Conservation (phyloP, 2,329 filamentous ascomycete species). For the Hypomyces rosellus region DNA sequence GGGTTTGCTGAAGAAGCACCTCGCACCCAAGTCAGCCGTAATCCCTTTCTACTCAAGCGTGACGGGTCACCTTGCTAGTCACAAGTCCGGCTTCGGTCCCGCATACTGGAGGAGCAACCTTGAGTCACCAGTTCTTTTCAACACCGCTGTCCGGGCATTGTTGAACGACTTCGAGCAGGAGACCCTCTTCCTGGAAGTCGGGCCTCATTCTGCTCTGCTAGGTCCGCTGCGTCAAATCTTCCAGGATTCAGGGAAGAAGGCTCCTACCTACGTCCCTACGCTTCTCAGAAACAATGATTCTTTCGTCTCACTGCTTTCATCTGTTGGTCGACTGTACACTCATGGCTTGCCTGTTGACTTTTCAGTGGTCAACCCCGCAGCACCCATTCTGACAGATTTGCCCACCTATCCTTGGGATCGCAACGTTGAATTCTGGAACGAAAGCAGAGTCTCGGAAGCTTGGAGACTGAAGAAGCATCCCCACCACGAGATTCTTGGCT, state of each 20-base stretch:
- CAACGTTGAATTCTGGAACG: conserved; percentile 15
- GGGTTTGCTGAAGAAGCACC: neutral
- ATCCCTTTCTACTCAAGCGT: conserved; percentile 10
- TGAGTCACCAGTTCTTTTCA: conserved; percentile 12
- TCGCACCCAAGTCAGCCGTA: neutral
- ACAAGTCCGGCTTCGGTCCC: neutral
- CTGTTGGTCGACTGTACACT: conserved; percentile 15
- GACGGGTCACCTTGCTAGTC: neutral
- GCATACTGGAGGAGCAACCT: conserved; percentile 13
- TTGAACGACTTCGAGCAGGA: conserved; percentile 6
- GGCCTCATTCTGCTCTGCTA: conserved; percentile 20
- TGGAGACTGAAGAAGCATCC: conserved; percentile 16
- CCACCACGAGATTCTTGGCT: conserved; percentile 26
- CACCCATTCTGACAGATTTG: conserved; percentile 29
- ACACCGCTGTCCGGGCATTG: conserved; percentile 7
- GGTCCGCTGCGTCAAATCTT: conserved; percentile 21
- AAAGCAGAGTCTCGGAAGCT: conserved; percentile 19
- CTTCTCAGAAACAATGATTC: conserved; percentile 13
- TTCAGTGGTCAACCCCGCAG: neutral
- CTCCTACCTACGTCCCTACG: conserved; percentile 14
- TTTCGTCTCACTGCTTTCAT: conserved; percentile 9
- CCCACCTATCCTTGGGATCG: conserved; percentile 23
- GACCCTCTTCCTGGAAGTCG: conserved; percentile 19
- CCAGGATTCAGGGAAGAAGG: neutral
- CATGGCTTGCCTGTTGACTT: conserved; percentile 12